These are phyloP conservation scores for Diaporthe sp. DNA, from an alignment of 2,329 filamentous ascomycete genomes.

Conservation along the genomic window DNA sequence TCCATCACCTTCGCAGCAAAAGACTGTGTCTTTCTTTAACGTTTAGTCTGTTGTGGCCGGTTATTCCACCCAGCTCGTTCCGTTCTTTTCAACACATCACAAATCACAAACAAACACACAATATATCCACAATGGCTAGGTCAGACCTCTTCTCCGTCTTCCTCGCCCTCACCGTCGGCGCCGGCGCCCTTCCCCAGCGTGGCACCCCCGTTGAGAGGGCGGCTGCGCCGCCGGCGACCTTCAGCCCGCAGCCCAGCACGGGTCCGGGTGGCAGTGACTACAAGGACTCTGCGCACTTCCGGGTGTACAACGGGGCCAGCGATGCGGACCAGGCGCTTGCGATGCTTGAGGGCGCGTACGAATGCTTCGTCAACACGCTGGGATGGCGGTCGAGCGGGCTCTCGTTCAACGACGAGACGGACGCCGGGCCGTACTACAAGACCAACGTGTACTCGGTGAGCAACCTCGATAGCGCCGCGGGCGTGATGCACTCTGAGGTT, in stretches of 20 bases:
- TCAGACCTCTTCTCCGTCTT: conserved; percentile 19
- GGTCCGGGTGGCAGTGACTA: conserved; percentile 51
- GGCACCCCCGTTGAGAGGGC: conserved; percentile 10
- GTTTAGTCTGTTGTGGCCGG: neutral
- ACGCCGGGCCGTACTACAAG: conserved; percentile 21
- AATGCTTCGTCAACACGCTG: conserved; percentile 52
- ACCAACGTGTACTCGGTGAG: conserved; percentile 7
- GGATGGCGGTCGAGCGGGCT: conserved; percentile 54
- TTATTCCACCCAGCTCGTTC: neutral
- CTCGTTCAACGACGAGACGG: conserved; percentile 46
- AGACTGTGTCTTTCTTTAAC: conserved; percentile 3
- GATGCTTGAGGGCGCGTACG: conserved; percentile 61
- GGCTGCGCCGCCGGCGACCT: conserved; percentile 5
- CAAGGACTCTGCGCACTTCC: conserved; percentile 57
- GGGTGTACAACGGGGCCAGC: conserved; percentile 52
- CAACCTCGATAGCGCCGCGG: neutral
- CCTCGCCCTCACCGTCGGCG: conserved; percentile 8
- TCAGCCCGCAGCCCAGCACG: conserved; percentile 19
- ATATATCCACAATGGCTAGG: neutral
- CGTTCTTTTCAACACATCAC: conserved; percentile 3
- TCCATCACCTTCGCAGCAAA: conserved; percentile 11
- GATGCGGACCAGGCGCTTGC: conserved; percentile 51
- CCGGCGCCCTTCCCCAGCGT: neutral
- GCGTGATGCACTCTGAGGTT: conserved; percentile 4
- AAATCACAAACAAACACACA: neutral